phyloP scores from a whole-genome alignment of 2,329 filamentous ascomycete genomes.

The Acrocalymma vagum region DNA sequence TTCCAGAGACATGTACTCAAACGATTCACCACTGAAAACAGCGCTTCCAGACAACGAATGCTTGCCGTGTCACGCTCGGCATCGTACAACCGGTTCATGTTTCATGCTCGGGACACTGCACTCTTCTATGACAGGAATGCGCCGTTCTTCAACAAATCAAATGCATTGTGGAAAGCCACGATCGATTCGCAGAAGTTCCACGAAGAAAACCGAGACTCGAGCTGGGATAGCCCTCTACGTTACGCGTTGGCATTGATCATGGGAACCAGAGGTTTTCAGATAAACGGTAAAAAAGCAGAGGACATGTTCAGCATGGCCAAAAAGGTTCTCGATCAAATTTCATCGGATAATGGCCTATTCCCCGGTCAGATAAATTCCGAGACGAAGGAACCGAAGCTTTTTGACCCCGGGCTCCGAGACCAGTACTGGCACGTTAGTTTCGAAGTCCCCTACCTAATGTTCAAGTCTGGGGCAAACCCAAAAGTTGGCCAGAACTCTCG shows the following conservation, averaged over 20 bases:
- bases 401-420: neutral
- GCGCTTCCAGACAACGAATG: conserved; percentile 8
- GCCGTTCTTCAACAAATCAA: neutral
- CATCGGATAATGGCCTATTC: no score
- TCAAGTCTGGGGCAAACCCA: neutral
- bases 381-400: neutral
- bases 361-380: no score
- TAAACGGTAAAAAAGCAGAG: no score
- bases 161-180: neutral
- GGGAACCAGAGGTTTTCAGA: no score
- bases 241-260: no score
- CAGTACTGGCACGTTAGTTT: neutral
- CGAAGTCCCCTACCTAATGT: conserved; percentile 1
- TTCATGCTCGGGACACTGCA: conserved; percentile 14
- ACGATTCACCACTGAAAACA: conserved; percentile 9
- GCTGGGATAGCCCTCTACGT: no score
- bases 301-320: no score
- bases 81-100: conserved; percentile 11
- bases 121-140: no score
- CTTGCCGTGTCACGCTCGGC: conserved; percentile 8
- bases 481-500: no score
- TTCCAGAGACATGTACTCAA: conserved; percentile 1
- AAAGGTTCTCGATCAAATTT: no score
- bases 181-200: conserved; percentile 1
- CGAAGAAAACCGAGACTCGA: neutral